Base-by-base conservation (phyloP, 495 filamentous ascomycete genomes). In the Physcia stellaris region DNA sequence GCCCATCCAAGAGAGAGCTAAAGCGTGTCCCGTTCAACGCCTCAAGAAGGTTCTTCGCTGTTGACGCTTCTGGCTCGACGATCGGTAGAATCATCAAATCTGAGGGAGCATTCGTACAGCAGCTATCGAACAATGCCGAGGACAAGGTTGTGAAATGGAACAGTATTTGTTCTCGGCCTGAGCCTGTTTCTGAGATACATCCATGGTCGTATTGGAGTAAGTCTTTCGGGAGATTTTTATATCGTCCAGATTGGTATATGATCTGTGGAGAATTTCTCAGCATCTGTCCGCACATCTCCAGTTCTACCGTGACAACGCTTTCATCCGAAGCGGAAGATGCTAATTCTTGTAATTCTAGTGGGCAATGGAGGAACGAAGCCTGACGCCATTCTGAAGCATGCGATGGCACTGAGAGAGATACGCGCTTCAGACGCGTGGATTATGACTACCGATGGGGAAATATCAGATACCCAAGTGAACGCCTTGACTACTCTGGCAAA, bases 381-480 rank as follows among this genome's bases (percentile, higher is more conserved):
- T 16, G 24, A 12, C 11, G 6, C 13, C 10, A 49, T 49, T 30
- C 9, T 49, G 22, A 6, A 32, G n/a, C 13, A 46, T 17, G n/a
- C 12, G 16, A 3, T 16, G 12, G 42, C 46, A 6, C 15, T 37
- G 2, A 31, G 37, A 3, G 29, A 12, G 4, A 41, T 49, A 31
- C 36, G 24, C n/a, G 7, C 11, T 7, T 51, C 47, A 3, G 52
- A 57, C 30, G 5, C 55, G 6, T 57, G 54, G 54, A 40, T 51
- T 29, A 40, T 57, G 18, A 39, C 55, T 11, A 57, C 54, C 13
- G 54, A 57, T n/a, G 54, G 54, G 7, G 32, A 52, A 13, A 55
- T 57, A 12, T 20, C 4, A 4, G 32, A 16, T 2, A 16, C 4
- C 4, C 32, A 41, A 1, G 54, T 57, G 4, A 26, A 22, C 11